These are phyloP conservation scores for Colletotrichum sp. DNA, from an alignment of 2,329 filamentous ascomycete species.

Conservation along the genomic window DNA sequence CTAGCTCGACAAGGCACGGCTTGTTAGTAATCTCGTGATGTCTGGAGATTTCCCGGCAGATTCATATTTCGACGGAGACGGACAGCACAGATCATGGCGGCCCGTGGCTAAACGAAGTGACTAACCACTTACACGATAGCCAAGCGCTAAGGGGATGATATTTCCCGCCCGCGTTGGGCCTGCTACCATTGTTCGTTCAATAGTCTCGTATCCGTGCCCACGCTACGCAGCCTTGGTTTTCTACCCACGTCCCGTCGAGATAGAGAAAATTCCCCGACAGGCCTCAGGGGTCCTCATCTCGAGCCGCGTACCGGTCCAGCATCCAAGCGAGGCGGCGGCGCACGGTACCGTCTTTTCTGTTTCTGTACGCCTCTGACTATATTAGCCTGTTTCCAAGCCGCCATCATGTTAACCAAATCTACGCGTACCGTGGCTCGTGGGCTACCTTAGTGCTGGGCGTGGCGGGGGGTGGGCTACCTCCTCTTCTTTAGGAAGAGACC, in stretches of 20 bases:
- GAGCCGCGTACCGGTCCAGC: background rate
- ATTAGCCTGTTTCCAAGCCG: background rate
- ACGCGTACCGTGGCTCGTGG: background rate
- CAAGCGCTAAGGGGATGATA: background rate
- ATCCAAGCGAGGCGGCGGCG: background rate
- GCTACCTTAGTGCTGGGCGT: background rate
- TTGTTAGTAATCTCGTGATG: background rate
- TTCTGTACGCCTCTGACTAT: background rate
- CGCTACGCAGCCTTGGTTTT: background rate
- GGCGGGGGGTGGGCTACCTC: background rate
- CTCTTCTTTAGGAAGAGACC: background rate
- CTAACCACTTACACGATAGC: background rate
- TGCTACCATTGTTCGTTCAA: background rate
- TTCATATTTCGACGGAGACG: background rate
- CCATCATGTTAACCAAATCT: background rate
- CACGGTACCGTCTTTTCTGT: background rate
- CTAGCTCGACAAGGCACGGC: background rate
- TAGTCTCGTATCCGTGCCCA: slow-evolving; percentile 3
- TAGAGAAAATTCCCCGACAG: slow-evolving; percentile 1
- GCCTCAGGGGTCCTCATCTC: background rate
- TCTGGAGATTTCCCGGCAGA: background rate
- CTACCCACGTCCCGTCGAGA: background rate
- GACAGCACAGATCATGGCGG: background rate
- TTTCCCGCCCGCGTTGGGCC: background rate
- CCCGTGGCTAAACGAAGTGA: background rate